Evolutionary conservation across 108 stramenopile species (phyloP).

Genomic region (Asterionellopsis glacialis): DNA sequence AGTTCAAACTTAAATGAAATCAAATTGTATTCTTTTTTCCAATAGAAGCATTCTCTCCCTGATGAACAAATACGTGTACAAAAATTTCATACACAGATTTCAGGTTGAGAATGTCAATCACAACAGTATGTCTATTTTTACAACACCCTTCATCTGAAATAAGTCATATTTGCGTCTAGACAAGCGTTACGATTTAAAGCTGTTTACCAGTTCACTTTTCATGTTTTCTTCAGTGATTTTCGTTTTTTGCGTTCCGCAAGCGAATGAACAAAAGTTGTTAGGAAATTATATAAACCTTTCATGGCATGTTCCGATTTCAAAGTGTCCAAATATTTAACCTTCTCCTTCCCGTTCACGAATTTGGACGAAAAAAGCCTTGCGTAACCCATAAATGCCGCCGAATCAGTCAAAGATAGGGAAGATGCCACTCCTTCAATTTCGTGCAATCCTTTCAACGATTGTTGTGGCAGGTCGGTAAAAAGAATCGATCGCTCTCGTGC

Average conservation of each 20-base stretch:
- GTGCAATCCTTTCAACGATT: background rate
- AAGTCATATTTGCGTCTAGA: too few species aligned
- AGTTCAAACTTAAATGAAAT: too few species aligned
- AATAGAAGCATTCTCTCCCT: too few species aligned
- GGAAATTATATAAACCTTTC: background rate
- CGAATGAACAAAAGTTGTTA: background rate
- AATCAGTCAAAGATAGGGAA: background rate
- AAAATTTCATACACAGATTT: too few species aligned
- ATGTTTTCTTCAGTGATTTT: background rate
- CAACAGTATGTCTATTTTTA: too few species aligned
- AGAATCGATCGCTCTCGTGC: background rate
- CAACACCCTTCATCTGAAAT: too few species aligned
- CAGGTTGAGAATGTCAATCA: too few species aligned
- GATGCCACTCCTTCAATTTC: background rate
- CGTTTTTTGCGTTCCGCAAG: background rate
- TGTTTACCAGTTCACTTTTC: too few species aligned
- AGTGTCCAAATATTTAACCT: background rate
- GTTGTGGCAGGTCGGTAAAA: constrained; percentile 4
- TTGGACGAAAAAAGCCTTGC: background rate
- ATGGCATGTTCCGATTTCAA: background rate
- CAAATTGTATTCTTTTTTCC: too few species aligned
- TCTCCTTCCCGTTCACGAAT: background rate
- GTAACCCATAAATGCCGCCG: background rate
- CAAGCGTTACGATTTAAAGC: too few species aligned
- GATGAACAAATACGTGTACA: too few species aligned